Base-by-base conservation (phyloP, 176 grass and related monocot genomes). In the Carex scoparia region DNA sequence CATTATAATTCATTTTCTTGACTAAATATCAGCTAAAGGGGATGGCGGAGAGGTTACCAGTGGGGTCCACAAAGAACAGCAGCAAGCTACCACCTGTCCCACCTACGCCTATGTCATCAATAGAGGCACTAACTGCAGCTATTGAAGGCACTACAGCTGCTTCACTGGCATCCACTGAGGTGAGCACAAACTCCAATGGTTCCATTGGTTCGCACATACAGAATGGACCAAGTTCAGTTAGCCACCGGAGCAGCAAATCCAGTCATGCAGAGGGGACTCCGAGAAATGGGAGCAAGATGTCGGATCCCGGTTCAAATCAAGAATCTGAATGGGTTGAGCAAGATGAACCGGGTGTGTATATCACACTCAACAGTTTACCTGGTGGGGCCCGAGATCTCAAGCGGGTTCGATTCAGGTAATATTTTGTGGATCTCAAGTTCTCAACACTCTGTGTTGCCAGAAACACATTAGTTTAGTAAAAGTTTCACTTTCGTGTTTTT, bases 291-390 rank as follows among this genome's bases (percentile, higher is more conserved):
- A 89, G 55, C 79, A 92, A 85, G 44, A 46, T 86, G 31, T 64
- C 68, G 32, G 89, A 90, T 82, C 55, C 84, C 58, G 89, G 89
- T 84, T 65, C 91, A 9, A 87, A 81, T 80, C 88, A 88, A 54
- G 91, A 88, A 78, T 77, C 93, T 68, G 95, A 98, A 90, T 95
- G 96, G 93, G 96, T 98, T 10, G 96, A 98, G 74, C 96, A 98
- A 92, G 88, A 93, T 61, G 93, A 98, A 85, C 91, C 86, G 14
- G 96, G 96, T 44, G 96, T 98, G 54, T 98, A 95, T 81, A 94
- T 98, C 79, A 98, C 96, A 54, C 93, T 98, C 56, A 95, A 88
- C 15, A 86, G 89, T 53, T 89, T 98, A 82, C 85, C 96, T 57
- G 93, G 96, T 69, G 93, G 96, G 15, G 85, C 88, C 65, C 91